Evolutionary conservation across 177 flowering plant genomes (phyloP), one percentile per base, ranked within the genome.

Genomic region (Vitis hybrid): DNA sequence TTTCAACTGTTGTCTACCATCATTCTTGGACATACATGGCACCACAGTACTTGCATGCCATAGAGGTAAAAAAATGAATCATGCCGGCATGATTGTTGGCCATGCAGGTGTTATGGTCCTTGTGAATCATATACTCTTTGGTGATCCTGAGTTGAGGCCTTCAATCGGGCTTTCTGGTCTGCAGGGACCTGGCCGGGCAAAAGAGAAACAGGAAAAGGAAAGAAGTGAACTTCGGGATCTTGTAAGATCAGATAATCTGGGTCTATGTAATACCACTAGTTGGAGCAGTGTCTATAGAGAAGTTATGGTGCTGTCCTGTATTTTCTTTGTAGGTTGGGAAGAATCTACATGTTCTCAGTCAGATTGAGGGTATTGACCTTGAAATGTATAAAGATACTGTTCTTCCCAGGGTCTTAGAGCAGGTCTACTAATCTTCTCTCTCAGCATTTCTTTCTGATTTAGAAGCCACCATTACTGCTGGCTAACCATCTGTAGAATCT

Each of bases 191-290:
- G 83, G 72, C 77, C 84, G 94, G 80, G 91, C 84, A 50, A 92
- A 81, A 81, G 99, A 93, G 82, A 96, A 87, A 73, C 89, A 88
- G 78, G 98, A 96, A 81, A 96, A 93, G 69, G 99, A 96, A 79
- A 88, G 99, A 86, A 92, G 76, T 74, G 99, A 92, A 84, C 97
- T 96, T 63, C 95, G 98, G 29, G 99, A 96, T 88, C 99, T 96
- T 76, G 99, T 96, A 90, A 88, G 82, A 18, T 65, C 79, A 70
- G 8, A 26, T 68, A 65, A 55, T 67, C 70, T 57, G 69, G 56
- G 71, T 63, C 78, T 77, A 76, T 39, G 69, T 79, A 68, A 29
- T 59, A 69, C 68, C 62, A 20, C 58, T 75, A 10, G 39, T 70
- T 56, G 50, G 50, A 22, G 29, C 68, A 48, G 61, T 71, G 14